phyloP scores from a whole-genome alignment of 805 yeast species.

The Candida silvicultrix region DNA sequence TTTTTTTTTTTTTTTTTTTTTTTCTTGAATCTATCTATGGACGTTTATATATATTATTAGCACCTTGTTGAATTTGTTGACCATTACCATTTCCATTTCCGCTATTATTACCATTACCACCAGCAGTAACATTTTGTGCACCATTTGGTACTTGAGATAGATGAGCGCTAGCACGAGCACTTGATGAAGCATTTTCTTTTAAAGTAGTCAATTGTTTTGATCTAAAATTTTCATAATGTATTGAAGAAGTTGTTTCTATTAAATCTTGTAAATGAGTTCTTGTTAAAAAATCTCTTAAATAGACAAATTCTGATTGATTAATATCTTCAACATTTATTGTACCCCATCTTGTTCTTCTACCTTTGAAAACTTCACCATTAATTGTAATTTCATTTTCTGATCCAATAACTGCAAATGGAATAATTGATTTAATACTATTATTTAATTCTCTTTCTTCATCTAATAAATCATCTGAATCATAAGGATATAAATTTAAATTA shows the following conservation, averaged over 20 bases:
- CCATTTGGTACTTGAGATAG: conserved; percentile 16
- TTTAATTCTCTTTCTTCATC: conserved; percentile 71
- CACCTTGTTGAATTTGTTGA: background rate
- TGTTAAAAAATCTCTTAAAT: conserved; percentile 87
- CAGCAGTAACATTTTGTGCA: background rate
- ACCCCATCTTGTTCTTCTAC: conserved; percentile 94
- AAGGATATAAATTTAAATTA: conserved; percentile 78
- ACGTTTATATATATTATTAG: background rate
- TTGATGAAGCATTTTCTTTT: conserved; percentile 70
- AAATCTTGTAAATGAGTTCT: conserved; percentile 94
- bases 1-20: too few relatives aligned
- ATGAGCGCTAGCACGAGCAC: conserved; percentile 30
- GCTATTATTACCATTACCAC: conserved; percentile 5
- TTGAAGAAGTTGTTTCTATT: conserved; percentile 82
- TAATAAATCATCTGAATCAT: conserved; percentile 60
- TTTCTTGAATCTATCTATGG: background rate
- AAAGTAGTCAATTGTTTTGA: conserved; percentile 89
- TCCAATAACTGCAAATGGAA: conserved; percentile 95
- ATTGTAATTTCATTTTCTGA: conserved; percentile 72
- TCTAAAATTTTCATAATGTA: conserved; percentile 91
- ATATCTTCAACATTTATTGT: conserved; percentile 90
- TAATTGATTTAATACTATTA: conserved; percentile 63
- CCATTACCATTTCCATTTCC: conserved; percentile 7
- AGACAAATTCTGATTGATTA: conserved; percentile 92
- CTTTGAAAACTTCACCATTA: conserved; percentile 77